phyloP scores from a whole-genome alignment of 192 early-diverging fungal genomes.

The Thamnidium elegans region DNA sequence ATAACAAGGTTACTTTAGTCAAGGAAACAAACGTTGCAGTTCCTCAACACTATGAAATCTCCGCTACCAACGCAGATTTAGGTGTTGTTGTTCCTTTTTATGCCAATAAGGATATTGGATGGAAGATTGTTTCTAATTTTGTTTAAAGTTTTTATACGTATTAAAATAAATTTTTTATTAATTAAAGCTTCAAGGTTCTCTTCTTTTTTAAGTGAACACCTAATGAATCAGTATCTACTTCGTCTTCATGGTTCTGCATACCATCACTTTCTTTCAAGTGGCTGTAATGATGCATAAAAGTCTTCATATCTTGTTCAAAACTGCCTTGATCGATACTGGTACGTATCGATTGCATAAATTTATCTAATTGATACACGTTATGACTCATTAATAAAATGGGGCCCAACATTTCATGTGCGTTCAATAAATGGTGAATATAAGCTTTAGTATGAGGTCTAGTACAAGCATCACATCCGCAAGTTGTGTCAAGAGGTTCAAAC shows the following conservation, averaged over 20 bases:
- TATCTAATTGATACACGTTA: constrained; percentile 28
- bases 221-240: constrained; percentile 25
- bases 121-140: constrained; percentile 53
- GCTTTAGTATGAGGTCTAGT: constrained; percentile 59
- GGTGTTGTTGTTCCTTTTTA: constrained; percentile 81
- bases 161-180: background rate
- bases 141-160: background rate
- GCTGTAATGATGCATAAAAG: constrained; percentile 31
- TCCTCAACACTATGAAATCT: constrained; percentile 53
- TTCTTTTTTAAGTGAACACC: constrained; percentile 36
- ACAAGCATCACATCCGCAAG: constrained; percentile 68
- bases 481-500: constrained; percentile 58
- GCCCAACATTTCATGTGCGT: constrained; percentile 75
- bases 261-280: constrained; percentile 29
- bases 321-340: constrained; percentile 18
- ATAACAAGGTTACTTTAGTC: constrained; percentile 39
- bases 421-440: constrained; percentile 72
- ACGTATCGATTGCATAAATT: constrained; percentile 33
- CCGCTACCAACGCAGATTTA: constrained; percentile 35
- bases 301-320: constrained; percentile 19
- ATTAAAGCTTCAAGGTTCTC: constrained; percentile 23
- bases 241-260: constrained; percentile 23
- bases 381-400: constrained; percentile 66
- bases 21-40: constrained; percentile 44
- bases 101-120: constrained; percentile 66